Evolutionary conservation across 2,329 filamentous ascomycete genomes (phyloP).

Genomic region (Coniochaeta hoffmannii): DNA sequence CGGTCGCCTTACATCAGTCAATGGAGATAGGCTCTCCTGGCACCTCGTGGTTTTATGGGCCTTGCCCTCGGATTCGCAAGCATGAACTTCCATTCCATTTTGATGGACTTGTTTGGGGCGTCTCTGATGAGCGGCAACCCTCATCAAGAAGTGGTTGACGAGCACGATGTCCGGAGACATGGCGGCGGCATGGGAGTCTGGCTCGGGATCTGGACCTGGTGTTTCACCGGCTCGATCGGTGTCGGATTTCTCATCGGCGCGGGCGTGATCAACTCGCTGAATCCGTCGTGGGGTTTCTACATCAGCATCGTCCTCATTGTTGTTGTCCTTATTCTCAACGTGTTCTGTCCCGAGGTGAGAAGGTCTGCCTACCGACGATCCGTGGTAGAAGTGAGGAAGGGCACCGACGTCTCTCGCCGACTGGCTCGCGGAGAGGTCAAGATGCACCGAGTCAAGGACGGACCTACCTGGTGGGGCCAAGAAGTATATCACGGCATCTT

Average conservation of each 20-base stretch:
- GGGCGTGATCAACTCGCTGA: conserved; percentile 54
- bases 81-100: conserved; percentile 66
- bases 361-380: conserved; percentile 62
- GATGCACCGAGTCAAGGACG: conserved; percentile 65
- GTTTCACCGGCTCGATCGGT: conserved; percentile 63
- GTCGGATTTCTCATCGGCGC: conserved; percentile 68
- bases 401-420: conserved; percentile 44
- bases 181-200: conserved; percentile 75
- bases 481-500: conserved; percentile 65
- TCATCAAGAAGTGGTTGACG: conserved; percentile 62
- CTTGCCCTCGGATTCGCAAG: conserved; percentile 65
- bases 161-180: conserved; percentile 62
- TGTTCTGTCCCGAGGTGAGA: conserved; percentile 64
- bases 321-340: conserved; percentile 59
- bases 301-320: conserved; percentile 62
- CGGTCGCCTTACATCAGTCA: conserved; percentile 46
- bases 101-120: conserved; percentile 70
- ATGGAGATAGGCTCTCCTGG: conserved; percentile 55
- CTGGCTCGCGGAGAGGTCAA: conserved; percentile 68
- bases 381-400: conserved; percentile 54
- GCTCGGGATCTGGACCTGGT: conserved; percentile 73
- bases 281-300: conserved; percentile 70
- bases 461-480: conserved; percentile 70
- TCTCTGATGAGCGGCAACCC: conserved; percentile 66
- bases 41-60: conserved; percentile 59